Evolutionary conservation across 2,329 filamentous ascomycete genomes (phyloP), one percentile per base, ranked within the genome.

Genomic region (Xylaria arbuscula): DNA sequence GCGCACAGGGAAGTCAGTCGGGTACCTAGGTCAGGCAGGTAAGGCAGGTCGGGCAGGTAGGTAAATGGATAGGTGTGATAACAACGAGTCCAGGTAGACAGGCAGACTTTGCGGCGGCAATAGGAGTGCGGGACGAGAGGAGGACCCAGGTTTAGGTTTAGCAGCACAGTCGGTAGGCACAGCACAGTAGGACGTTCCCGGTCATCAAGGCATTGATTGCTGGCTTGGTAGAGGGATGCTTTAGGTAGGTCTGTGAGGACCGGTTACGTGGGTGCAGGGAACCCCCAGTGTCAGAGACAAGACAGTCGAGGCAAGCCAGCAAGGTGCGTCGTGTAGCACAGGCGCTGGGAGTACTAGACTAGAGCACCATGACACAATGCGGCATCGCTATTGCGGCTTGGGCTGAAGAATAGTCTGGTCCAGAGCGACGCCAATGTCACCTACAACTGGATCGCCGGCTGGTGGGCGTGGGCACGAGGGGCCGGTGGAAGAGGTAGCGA

Each of bases 371-470:
- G 70, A 70, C 59, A 67, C 64, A 67, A 65, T 53, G 50, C 54
- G n/a, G 64, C 60, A 65, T 48, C 60, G 60, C 54, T 55, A 63
- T 53, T 64, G 69, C 63, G 59, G 45, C 56, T 57, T 13, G 69
- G 65, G 66, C 63, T 70, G 66, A 57, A 59, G 22, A 62, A 58
- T 58, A 59, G 66, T 58, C 40, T 38, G 63, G 69, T 61, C 69
- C 64, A 71, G 69, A 69, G 63, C 69, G 57, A 63, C 66, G 69
- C 69, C 69, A 59, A 64, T 58, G 69, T 71, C 60, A 47, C 45
- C 45, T 47, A 47, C 45, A n/a, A 69, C 69, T 69, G 62, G 63
- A 62, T 64, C 38, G 55, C 36, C 62, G 62, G 24, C 59, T 61
- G 58, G 61, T 58, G 34, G 65, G 42, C 28, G 66, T 64, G 66